Base-by-base conservation (phyloP, 495 filamentous ascomycete genomes). In the Penicillium lagena region DNA sequence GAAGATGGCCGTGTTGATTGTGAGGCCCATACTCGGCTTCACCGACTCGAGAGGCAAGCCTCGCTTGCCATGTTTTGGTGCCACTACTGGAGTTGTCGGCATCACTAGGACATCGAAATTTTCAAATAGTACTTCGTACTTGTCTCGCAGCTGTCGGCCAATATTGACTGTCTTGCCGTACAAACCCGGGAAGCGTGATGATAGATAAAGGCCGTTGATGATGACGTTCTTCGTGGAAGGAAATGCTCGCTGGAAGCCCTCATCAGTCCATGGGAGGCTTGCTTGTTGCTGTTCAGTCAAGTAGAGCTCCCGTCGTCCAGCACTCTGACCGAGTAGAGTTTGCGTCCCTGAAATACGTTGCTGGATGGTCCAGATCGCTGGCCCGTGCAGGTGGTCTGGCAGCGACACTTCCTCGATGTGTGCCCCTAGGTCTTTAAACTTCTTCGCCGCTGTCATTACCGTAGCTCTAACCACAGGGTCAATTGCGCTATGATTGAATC, bases 1-100 rank as follows among this genome's bases (percentile, higher is more conserved):
- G 46, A 81, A 80, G 11, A 71, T 63, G 30, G 71, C 70, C 7
- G 78, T 82, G 46, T 82, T 81, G 13, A 66, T 67, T 1, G 74
- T 71, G 29, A 76, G 46, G 0, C 75, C 75, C 40, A 66, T 64
- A 12, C 67, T 66, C 13, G 64, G 62, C 12, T 53, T 51, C 27
- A 76, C 36, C 32, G 69, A 67, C 29, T 65, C 63, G 40, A 73
- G 35, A 0, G 68, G 72, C 2, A 57, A 52, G 12, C 61, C 67
- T 7, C 62, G 55, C 39, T 57, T 62, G 1, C 57, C 63, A 49
- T 72, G 58, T 29, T 49, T 52, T 35, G 62, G 60, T 7, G 72
- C 59, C 15, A 73, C 55, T 43, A 64, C 52, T 7, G 68, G 63
- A 11, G 61, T 68, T 2, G 73, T 79, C 8, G 74, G 72, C 66